Evolutionary conservation across 2,329 filamentous ascomycete species (phyloP), one percentile per base, ranked within the genome.

Genomic region (Aspergillus puulaauensis): DNA sequence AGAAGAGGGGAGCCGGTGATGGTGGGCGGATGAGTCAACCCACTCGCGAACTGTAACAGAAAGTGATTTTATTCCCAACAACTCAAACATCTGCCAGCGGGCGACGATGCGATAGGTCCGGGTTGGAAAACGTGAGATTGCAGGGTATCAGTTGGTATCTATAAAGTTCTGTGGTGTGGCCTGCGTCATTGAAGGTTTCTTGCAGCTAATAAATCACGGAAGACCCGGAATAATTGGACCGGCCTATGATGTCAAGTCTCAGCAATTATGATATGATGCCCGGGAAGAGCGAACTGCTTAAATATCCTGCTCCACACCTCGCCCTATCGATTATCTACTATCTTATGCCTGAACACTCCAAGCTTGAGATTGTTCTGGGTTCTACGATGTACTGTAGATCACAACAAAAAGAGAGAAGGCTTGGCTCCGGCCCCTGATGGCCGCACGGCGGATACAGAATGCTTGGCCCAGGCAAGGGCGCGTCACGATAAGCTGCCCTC

Each of bases 391-490:
- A 54, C 27, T 37, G 51, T 46, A 52, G 43, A 55, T 56, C 55
- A 57, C 23, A 48, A 52, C 47, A 52, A 52, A 58, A 56, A 40
- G 39, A 35, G 52, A 48, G 44, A 49, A 31, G 21, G 50, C 50
- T 57, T 61, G 58, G 58, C 53, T 57, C 40, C 21, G 35, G 24
- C 52, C 41, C 45, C 17, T 51, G 41, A 48, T 52, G 52, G 52
- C 44, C 50, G 40, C 56, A 58, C 27, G 37, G 51, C 49, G 45
- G 46, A 54, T 49, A 51, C 39, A 61, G 62, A 64, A 66, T 64
- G 61, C 64, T 64, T 62, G 62, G 62, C 62, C 39, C 35, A 63
- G 53, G 61, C 56, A 65, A 64, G 61, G 58, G 60, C 56, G 53
- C 41, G 43, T 41, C 19, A 48, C 23, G 21, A 27, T 48, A 48